Percentiles rank a stretch among this genome's conserved stretches.
These are phyloP conservation scores for Fusarium mangiferae DNA, from an alignment of 2,329 filamentous ascomycete species.

Conservation along the genomic window DNA sequence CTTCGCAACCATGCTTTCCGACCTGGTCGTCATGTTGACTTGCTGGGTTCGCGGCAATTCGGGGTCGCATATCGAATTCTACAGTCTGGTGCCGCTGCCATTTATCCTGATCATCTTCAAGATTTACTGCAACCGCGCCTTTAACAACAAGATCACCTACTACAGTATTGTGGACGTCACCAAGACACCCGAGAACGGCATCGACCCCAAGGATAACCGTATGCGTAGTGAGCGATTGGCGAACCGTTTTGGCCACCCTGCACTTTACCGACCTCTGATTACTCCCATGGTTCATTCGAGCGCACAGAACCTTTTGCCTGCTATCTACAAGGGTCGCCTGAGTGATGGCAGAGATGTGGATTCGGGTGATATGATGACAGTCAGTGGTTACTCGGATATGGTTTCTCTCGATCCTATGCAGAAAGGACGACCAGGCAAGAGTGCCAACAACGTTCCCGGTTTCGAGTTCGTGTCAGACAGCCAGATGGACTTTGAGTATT, in stretches of 20 bases:
- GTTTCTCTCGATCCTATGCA: constrained; percentile 85
- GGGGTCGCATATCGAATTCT: constrained; percentile 68
- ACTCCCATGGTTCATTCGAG: constrained; percentile 96
- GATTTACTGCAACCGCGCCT: constrained; percentile 78
- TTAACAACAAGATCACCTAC: constrained; percentile 83
- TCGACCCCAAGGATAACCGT: constrained; percentile 61
- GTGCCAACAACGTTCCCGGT: constrained; percentile 64
- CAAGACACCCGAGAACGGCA: constrained; percentile 56
- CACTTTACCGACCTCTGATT: constrained; percentile 86
- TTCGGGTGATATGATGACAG: constrained; percentile 65
- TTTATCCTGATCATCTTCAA: constrained; percentile 87
- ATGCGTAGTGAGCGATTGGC: constrained; percentile 75
- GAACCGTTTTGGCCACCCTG: constrained; percentile 88
- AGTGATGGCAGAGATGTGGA: constrained; percentile 71
- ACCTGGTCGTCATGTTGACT: constrained; percentile 80
- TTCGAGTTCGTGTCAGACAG: constrained; percentile 92
- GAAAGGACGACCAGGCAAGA: constrained; percentile 60
- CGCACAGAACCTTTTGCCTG: constrained; percentile 85
- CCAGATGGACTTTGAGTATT: constrained; percentile 90
- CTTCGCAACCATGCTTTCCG: constrained; percentile 81
- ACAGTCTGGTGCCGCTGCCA: constrained; percentile 76
- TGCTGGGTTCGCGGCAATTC: constrained; percentile 74
- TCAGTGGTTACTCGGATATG: constrained; percentile 83
- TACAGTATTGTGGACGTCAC: constrained; percentile 74
- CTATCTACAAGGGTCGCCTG: constrained; percentile 85